These are phyloP conservation scores for Spathaspora passalidarum DNA, from an alignment of 805 yeast genomes.

Conservation along the genomic window DNA sequence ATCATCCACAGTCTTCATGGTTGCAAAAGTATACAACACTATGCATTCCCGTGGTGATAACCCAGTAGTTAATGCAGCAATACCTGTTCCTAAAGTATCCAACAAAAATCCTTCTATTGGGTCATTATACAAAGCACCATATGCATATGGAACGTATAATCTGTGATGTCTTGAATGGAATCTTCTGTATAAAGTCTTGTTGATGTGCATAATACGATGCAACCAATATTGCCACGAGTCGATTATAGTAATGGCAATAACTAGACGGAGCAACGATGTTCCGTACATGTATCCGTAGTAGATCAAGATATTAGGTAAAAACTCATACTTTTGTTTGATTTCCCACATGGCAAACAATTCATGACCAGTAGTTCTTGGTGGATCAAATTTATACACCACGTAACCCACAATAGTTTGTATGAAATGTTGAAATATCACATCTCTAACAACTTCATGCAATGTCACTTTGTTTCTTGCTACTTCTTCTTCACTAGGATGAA, in stretches of 20 bases:
- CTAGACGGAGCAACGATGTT: conserved; percentile 54
- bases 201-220: conserved; percentile 85
- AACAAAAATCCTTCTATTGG: conserved; percentile 91
- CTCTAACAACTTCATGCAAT: conserved; percentile 65
- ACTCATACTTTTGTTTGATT: conserved; percentile 34
- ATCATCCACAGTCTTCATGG: conserved; percentile 95
- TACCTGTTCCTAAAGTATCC: conserved; percentile 90
- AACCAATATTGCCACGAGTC: conserved; percentile 96
- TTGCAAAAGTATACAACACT: conserved; percentile 77
- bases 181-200: conserved; percentile 67
- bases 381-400: conserved; percentile 56
- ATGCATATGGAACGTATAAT: conserved; percentile 93
- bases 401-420: conserved; percentile 76
- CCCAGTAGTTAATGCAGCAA: conserved; percentile 62
- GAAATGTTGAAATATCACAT: conserved; percentile 81
- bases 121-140: conserved; percentile 92
- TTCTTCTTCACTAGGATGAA: conserved; percentile 91
- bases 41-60: conserved; percentile 77
- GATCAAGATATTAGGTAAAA: conserved; percentile 47
- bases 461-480: conserved; percentile 71
- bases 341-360: conserved; percentile 49
- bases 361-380: conserved; percentile 52
- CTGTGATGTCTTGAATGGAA: conserved; percentile 95
- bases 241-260: conserved; percentile 65
- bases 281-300: conserved; percentile 61